These are phyloP conservation scores for Myriosclerotinia scirpicola DNA, from an alignment of 2,329 filamentous ascomycete species.

Conservation along the genomic window DNA sequence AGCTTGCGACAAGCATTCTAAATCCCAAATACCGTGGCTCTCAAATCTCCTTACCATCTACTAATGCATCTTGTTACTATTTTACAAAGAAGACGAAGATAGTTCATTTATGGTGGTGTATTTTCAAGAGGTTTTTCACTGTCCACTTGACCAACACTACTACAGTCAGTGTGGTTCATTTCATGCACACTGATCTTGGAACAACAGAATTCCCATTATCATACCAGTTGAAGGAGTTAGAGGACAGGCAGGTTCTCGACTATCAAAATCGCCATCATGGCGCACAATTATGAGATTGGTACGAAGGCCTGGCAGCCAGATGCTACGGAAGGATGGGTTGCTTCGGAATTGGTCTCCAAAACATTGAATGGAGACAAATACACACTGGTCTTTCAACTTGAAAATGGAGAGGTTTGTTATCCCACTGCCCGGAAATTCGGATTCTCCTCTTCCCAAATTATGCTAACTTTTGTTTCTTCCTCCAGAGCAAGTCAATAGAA, in stretches of 20 bases:
- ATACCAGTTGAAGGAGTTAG: constrained; percentile 31
- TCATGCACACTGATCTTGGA: constrained; percentile 33
- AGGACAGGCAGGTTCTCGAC: constrained; percentile 25
- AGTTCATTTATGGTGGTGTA: constrained; percentile 25
- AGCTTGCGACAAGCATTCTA: constrained; percentile 24
- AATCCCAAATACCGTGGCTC: constrained; percentile 23
- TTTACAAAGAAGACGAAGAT: constrained; percentile 21
- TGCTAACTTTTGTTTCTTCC: constrained; percentile 31
- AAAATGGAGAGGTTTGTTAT: constrained; percentile 80
- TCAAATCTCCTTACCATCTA: constrained; percentile 23
- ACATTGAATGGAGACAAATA: constrained; percentile 81
- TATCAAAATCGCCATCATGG: constrained; percentile 56
- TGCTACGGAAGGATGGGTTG: constrained; percentile 92
- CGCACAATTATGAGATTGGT: constrained; percentile 92
- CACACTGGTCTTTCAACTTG: constrained; percentile 81
- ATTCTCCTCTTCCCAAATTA: constrained; percentile 25
- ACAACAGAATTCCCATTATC: constrained; percentile 29
- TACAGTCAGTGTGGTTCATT: constrained; percentile 28
- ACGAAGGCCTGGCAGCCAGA: constrained; percentile 99
- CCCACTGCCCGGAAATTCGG: constrained; percentile 25
- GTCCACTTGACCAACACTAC: constrained; percentile 14
- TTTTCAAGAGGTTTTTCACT: constrained; percentile 21
- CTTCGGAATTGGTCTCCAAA: constrained; percentile 90
- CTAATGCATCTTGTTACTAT: constrained; percentile 23
- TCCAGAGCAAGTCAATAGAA: constrained; percentile 74